phyloP scores from a whole-genome alignment of 768 basidiomycete species.

The Termitomyces sp. region DNA sequence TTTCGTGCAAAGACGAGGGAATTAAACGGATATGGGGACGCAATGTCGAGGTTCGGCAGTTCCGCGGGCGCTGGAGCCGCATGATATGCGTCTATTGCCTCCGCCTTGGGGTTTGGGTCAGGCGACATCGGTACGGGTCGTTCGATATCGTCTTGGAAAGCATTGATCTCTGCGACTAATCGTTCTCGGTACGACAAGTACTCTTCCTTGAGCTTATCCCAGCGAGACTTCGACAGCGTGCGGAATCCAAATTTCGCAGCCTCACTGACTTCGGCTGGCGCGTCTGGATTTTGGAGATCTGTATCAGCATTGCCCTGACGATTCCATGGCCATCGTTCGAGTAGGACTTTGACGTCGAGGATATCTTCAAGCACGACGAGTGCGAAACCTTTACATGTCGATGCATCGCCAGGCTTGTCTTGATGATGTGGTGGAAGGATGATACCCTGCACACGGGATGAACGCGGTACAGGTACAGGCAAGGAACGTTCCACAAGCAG shows the following conservation, averaged over 20 bases:
- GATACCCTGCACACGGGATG: constrained; percentile 43
- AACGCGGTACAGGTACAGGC: background rate
- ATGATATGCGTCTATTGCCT: constrained; percentile 1
- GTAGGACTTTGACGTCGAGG: constrained; percentile 35
- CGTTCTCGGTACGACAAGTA: constrained; percentile 58
- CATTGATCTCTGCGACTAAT: constrained; percentile 44
- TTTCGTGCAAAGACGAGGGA: constrained; percentile 71
- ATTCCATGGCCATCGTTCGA: constrained; percentile 61
- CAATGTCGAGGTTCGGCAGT: constrained; percentile 10
- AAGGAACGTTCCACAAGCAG: constrained; percentile 22
- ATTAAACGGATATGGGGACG: constrained; percentile 49
- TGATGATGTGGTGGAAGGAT: constrained; percentile 53
- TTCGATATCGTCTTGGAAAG: constrained; percentile 19
- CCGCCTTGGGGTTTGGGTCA: background rate
- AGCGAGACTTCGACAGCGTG: constrained; percentile 45
- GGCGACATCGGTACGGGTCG: background rate
- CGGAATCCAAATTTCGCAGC: constrained; percentile 59
- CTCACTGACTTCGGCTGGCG: constrained; percentile 21
- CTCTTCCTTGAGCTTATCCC: constrained; percentile 62
- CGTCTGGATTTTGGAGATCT: background rate
- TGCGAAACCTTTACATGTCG: constrained; percentile 72
- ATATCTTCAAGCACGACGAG: constrained; percentile 48
- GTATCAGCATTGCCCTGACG: constrained; percentile 7
- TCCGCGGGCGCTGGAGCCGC: background rate
- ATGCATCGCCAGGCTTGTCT: constrained; percentile 46